Base-by-base conservation (phyloP, 805 yeast genomes). In the Wickerhamiella qilinensis region DNA sequence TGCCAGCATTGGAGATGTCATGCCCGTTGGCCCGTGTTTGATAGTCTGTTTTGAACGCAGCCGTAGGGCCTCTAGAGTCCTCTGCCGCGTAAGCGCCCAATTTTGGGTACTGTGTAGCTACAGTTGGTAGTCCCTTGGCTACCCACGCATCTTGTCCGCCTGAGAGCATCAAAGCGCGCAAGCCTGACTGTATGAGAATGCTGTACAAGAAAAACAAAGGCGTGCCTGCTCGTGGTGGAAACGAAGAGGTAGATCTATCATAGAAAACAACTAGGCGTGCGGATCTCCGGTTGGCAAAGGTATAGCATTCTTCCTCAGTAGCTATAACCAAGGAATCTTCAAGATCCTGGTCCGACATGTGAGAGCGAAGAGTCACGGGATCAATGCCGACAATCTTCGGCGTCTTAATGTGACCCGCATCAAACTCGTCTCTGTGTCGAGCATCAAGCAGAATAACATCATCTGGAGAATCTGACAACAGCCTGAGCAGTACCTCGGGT, bases 301-400 rank as follows among this genome's bases (percentile, higher is more conserved):
- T 45, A 1, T 49, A 52, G 37, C 67, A 67, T 49, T 83, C 91
- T 3, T 54, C 53, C 12, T 63, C 64, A 2, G 85, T 72, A 14
- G 80, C 63, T 14, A 72, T 54, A 41, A 75, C 59, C 9, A 88
- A 67, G 35, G 70, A 59, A 32, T 64, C 67, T 47, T 78, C 81
- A n/a, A 86, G 58, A 39, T 78, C 88, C n/a, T 54, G 57, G 48
- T 80, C 82, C 0, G 70, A 63, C 50, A 71, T 70, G 8, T 61
- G 58, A 1, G 57, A 54, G 38, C 73, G 57, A 16, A 76, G 60
- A 1, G 73, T 64, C 16, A 68, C 64, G 0, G 96, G 95, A 38
- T 83, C 94, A 16, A 86, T 67, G 52, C 86, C 81, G 9, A 82
- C 66, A 7, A 79, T 55, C 38, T 78, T 71, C 2, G 61, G 57